Conservation (phyloP, 768 basidiomycete genomes). For the Hypholoma sublateritium region DNA sequence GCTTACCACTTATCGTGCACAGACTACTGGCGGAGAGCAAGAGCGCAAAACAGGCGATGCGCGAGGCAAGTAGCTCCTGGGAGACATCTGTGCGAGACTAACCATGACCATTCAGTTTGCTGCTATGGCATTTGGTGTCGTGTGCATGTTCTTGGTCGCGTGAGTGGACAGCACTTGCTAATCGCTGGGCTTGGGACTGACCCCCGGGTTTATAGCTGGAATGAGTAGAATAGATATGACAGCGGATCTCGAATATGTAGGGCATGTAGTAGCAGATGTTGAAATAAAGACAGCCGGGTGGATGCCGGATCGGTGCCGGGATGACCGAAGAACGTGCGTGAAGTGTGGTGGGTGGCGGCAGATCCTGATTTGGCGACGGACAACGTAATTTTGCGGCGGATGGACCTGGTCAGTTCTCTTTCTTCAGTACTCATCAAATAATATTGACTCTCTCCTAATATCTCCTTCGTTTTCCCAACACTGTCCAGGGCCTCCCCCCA, state of each 20-base stretch:
- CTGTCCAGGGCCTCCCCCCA: conserved; percentile 14
- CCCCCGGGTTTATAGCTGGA: conserved; percentile 31
- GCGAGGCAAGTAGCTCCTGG: conserved; percentile 60
- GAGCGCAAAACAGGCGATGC: conserved; percentile 84
- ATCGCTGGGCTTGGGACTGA: conserved; percentile 7
- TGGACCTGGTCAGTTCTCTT: conserved; percentile 26
- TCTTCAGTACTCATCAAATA: conserved; percentile 20
- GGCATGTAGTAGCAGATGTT: conserved; percentile 9
- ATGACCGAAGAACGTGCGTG: conserved; percentile 58
- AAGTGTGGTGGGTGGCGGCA: conserved; percentile 24
- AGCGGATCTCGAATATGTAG: conserved; percentile 10
- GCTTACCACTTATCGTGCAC: conserved; percentile 8
- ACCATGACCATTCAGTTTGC: conserved; percentile 59
- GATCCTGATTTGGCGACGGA: conserved; percentile 19
- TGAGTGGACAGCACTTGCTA: conserved; percentile 44
- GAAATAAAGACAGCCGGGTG: conserved; percentile 4
- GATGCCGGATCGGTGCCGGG: conserved; percentile 12
- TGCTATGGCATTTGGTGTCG: conserved; percentile 88
- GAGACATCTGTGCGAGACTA: neutral
- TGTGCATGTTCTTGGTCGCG: conserved; percentile 92
- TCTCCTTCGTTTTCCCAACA: conserved; percentile 16
- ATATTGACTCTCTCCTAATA: conserved; percentile 20
- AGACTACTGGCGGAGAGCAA: conserved; percentile 87
- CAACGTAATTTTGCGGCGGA: conserved; percentile 34
- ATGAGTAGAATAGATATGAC: conserved; percentile 52